Evolutionary conservation across 2,329 filamentous ascomycete genomes (phyloP).

Genomic region (Amesomyces nigricolor): DNA sequence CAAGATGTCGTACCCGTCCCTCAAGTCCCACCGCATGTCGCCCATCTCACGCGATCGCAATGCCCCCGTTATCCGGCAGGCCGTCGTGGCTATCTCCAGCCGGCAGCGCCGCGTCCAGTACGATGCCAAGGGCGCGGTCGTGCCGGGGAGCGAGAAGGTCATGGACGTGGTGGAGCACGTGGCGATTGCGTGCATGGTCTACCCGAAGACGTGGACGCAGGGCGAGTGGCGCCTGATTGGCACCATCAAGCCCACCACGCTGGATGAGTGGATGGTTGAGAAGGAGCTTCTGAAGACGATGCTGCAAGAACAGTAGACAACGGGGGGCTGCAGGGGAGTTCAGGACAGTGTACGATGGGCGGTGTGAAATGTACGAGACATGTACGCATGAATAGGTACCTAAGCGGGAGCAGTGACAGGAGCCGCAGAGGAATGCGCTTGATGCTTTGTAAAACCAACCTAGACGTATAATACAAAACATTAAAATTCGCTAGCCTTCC

Average conservation of each 20-base stretch:
- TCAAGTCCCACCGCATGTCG: slow-evolving; percentile 51
- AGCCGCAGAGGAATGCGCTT: too few species aligned
- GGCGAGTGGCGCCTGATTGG: slow-evolving; percentile 61
- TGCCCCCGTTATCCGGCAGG: slow-evolving; percentile 45
- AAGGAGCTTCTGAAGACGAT: slow-evolving; percentile 31
- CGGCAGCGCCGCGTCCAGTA: slow-evolving; percentile 48
- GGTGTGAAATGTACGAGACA: neutral
- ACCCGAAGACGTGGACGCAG: slow-evolving; percentile 42
- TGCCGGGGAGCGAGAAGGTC: slow-evolving; percentile 44
- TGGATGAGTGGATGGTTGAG: slow-evolving; percentile 37
- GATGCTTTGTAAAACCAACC: too few species aligned
- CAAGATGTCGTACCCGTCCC: slow-evolving; percentile 37
- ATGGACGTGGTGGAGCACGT: slow-evolving; percentile 59
- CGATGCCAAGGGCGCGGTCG: slow-evolving; percentile 30
- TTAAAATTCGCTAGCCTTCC: too few species aligned
- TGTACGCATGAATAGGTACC: neutral
- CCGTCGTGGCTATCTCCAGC: slow-evolving; percentile 55
- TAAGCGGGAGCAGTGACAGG: neutral
- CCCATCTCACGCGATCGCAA: slow-evolving; percentile 40
- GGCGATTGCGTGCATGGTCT: slow-evolving; percentile 49
- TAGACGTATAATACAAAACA: too few species aligned
- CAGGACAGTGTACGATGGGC: slow-evolving; percentile 2
- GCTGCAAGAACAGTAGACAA: slow-evolving; percentile 20
- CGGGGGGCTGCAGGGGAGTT: neutral
- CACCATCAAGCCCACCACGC: slow-evolving; percentile 49